Percentiles rank a stretch among this genome's conserved stretches.
These are phyloP conservation scores for Thymus quinquecostatus DNA, from an alignment of 257 asterid species.

Conservation along the genomic window DNA sequence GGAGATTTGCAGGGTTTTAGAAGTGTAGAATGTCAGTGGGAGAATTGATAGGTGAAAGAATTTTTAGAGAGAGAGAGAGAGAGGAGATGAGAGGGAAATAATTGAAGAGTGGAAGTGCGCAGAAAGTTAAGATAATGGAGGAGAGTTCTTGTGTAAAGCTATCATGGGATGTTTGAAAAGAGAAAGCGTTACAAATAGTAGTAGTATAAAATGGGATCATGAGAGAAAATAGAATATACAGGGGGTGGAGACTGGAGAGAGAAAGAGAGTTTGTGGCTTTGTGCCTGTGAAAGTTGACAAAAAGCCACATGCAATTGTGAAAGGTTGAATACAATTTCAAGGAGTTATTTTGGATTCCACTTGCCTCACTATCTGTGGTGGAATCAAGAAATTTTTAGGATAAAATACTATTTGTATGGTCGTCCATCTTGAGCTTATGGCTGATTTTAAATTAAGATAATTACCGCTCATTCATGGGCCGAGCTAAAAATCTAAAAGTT, in stretches of 20 bases:
- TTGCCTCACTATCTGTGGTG: conserved; percentile 26
- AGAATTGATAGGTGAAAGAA: conserved; percentile 10
- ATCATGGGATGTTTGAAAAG: conserved; percentile 66
- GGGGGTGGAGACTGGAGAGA: conserved; percentile 16
- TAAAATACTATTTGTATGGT: background rate
- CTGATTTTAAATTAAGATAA: no score
- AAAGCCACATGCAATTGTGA: conserved; percentile 39
- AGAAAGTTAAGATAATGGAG: conserved; percentile 52
- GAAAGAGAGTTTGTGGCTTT: background rate
- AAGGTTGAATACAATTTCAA: conserved; percentile 35
- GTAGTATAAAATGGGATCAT: conserved; percentile 2
- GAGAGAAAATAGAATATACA: conserved; percentile 2
- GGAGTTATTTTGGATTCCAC: conserved; percentile 39
- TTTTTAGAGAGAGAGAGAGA: conserved; percentile 33
- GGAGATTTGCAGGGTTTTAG: conserved; percentile 29
- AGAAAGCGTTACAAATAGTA: conserved; percentile 39
- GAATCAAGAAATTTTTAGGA: conserved; percentile 7
- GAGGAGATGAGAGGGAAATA: conserved; percentile 31
- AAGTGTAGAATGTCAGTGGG: conserved; percentile 23
- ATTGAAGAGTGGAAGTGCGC: conserved; percentile 49
- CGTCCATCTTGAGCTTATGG: no score
- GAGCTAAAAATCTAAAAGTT: no score
- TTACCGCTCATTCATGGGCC: no score
- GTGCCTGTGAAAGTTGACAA: conserved; percentile 26
- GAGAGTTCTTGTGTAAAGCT: conserved; percentile 44